Base-by-base conservation (phyloP, 768 basidiomycete genomes). In the Sistotremastrum suecicum region DNA sequence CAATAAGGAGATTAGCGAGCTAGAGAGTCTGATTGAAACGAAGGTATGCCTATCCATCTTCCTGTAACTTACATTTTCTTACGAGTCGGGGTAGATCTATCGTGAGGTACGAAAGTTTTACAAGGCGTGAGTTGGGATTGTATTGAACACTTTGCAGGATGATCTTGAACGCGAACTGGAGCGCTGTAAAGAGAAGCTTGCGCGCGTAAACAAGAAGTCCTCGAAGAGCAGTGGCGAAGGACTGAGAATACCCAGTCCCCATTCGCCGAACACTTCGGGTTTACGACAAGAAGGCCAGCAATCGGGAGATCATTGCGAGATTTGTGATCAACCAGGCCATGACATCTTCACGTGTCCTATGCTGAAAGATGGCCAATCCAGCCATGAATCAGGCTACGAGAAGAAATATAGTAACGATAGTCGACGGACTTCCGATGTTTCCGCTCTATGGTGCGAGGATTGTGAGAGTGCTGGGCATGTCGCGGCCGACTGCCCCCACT, bases 1-100 rank as follows among this genome's bases (percentile, higher is more conserved):
- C 49, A 83, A 87, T 63, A 85, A 89, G 55, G 90, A 97, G 65
- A 83, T 98, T 43, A 77, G 80, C 45, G 91, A 97, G 58, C 71
- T 97, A 12, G 94, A 98, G 61, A 74, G 81, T 36, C 69, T 99
- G 37, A 80, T 97, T n/a, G 94, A 99, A 59, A 75, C 86, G 45
- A 97, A 95, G 76, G 88, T 87, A 49, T 57, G 54, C 42, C n/a
- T 37, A 46, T 62, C 33, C 38, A 3, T 37, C 37, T 36, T n/a
- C 40, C 31, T 12, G 28, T 11, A 28, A 38, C 12, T 31, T 32
- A 28, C 48, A 38, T 47, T 31, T 42, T 32, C 30, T 36, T 44
- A 48, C 12, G 34, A 43, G 5, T 33, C 12, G 8, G 20, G 20
- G 20, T 50, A 88, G 85, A 90, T 91, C 51, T 89, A 90, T 58